Conservation (phyloP, 1,139 yeast species). For the Saccharomyces pastorianus region DNA sequence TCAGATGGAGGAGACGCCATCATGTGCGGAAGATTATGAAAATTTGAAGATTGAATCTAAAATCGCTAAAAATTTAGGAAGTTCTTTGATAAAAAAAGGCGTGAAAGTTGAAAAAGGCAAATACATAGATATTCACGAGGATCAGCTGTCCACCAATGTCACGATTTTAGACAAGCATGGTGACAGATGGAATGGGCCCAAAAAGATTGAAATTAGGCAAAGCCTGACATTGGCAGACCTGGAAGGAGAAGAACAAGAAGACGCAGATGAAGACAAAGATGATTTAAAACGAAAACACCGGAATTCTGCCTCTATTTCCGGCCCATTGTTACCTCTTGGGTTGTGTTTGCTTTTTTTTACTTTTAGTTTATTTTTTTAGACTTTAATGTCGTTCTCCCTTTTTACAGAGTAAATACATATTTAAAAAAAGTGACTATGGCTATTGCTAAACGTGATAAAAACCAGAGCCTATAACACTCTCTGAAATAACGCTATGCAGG, state of each 20-base stretch:
- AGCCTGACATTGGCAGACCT: background rate
- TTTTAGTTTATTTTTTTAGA: background rate
- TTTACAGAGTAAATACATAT: background rate
- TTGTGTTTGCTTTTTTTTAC: background rate
- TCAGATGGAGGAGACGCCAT: conserved; percentile 5
- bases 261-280: background rate
- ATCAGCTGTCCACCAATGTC: conserved; percentile 14
- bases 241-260: background rate
- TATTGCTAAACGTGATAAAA: background rate
- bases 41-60: conserved; percentile 46
- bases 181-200: background rate
- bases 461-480: no score
- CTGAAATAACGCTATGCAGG: no score
- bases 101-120: conserved; percentile 41
- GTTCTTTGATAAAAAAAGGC: conserved; percentile 41
- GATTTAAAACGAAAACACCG: background rate
- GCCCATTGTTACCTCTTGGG: background rate
- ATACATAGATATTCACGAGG: conserved; percentile 38
- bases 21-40: conserved; percentile 41
- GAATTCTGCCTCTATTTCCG: background rate
- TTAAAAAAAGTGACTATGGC: background rate
- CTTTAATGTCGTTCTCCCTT: no score
- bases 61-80: conserved; percentile 43
- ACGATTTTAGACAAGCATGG: conserved; percentile 19
- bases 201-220: background rate